phyloP scores from a whole-genome alignment of 805 yeast genomes.

The Hanseniaspora guilliermondii region DNA sequence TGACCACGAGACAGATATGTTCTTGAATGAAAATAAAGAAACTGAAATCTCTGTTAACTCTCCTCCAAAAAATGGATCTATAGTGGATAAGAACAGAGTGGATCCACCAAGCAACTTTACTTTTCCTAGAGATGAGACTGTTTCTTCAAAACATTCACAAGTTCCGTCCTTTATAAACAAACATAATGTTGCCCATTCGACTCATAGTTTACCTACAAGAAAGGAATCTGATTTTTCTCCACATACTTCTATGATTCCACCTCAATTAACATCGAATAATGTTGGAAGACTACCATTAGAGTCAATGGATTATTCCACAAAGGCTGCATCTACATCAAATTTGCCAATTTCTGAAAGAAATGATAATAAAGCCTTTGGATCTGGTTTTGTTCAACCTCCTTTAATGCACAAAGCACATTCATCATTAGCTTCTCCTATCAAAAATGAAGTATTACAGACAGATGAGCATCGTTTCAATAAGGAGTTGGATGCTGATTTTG shows the following conservation, averaged over 20 bases:
- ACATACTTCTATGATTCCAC: not conserved
- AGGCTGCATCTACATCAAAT: not conserved
- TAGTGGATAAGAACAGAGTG: not conserved
- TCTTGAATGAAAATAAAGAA: not conserved
- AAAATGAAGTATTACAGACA: not conserved
- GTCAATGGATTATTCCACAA: not conserved
- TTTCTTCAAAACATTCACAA: not conserved
- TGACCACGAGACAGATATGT: not conserved
- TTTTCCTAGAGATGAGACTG: not conserved
- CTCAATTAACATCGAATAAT: not conserved
- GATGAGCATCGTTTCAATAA: not conserved
- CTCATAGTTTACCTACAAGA: not conserved
- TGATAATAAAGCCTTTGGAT: too few species aligned
- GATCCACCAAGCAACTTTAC: not conserved
- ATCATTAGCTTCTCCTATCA: constrained; percentile 6
- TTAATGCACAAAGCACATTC: not conserved
- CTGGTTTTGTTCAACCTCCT: not conserved
- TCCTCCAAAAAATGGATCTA: not conserved
- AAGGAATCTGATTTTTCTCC: constrained; percentile 4
- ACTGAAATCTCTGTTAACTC: not conserved
- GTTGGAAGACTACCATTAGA: not conserved
- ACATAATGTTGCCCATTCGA: not conserved
- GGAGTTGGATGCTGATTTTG: not conserved
- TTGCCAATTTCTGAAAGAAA: not conserved
- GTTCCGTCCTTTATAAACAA: not conserved